Evolutionary conservation across 2,329 filamentous ascomycete genomes (phyloP).

Genomic region (Torrubiellomyces zombiae): DNA sequence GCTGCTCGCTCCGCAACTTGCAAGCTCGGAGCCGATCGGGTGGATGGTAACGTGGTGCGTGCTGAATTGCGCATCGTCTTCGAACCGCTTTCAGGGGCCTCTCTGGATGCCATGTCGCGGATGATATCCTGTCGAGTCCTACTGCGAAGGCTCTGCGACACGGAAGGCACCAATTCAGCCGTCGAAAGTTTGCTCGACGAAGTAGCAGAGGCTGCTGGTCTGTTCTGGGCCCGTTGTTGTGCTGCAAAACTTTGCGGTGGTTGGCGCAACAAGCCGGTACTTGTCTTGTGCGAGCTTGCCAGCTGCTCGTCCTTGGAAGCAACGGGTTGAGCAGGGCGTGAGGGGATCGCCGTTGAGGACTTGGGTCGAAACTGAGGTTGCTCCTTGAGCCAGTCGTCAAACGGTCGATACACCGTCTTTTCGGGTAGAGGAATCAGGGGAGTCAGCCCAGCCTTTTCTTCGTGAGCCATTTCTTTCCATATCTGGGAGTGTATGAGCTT

Average conservation of each 20-base stretch:
- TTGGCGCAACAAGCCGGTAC: slow-evolving; percentile 29
- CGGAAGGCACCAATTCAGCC: slow-evolving; percentile 8
- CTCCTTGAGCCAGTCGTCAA: slow-evolving; percentile 42
- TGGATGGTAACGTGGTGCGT: slow-evolving; percentile 11
- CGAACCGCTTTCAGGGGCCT: slow-evolving; percentile 8
- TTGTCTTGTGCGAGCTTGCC: slow-evolving; percentile 15
- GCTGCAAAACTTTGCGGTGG: slow-evolving; percentile 50
- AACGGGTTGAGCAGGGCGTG: slow-evolving; percentile 9
- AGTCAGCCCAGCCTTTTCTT: slow-evolving; percentile 49
- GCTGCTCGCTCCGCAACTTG: slow-evolving; percentile 15
- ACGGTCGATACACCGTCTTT: slow-evolving; percentile 47
- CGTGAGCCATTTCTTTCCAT: slow-evolving; percentile 51
- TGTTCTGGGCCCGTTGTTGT: slow-evolving; percentile 43
- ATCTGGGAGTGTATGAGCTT: slow-evolving; percentile 36
- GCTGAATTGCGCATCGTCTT: slow-evolving; percentile 13
- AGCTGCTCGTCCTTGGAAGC: slow-evolving; percentile 17
- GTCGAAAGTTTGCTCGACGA: slow-evolving; percentile 11
- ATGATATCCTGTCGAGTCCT: slow-evolving; percentile 12
- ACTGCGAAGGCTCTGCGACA: slow-evolving; percentile 15
- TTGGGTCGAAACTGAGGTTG: slow-evolving; percentile 23
- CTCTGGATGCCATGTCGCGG: slow-evolving; percentile 9
- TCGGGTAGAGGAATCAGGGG: slow-evolving; percentile 45
- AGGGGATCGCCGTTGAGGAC: slow-evolving; percentile 13
- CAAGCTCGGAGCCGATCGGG: slow-evolving; percentile 11
- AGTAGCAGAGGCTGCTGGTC: slow-evolving; percentile 17